phyloP scores from a whole-genome alignment of 2,329 filamentous ascomycete genomes.

The Stenocarpella maydis region DNA sequence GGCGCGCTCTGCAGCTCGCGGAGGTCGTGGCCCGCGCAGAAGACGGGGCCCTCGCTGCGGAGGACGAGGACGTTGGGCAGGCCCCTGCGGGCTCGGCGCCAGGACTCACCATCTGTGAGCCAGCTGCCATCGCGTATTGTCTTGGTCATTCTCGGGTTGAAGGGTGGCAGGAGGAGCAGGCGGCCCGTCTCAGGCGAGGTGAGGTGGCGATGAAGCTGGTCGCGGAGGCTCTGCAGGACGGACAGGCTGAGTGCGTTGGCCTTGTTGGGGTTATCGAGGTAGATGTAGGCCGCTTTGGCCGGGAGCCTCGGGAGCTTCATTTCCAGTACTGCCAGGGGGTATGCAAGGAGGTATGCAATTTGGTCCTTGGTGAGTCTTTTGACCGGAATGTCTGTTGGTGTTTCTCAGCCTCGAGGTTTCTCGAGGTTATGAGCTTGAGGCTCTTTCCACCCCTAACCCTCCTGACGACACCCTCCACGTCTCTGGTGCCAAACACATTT shows the following conservation, averaged over 20 bases:
- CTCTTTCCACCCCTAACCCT: background rate
- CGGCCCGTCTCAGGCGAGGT: constrained; percentile 38
- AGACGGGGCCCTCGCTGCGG: constrained; percentile 42
- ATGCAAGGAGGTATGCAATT: no score
- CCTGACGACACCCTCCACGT: background rate
- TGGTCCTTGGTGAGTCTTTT: background rate
- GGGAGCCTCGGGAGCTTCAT: constrained; percentile 40
- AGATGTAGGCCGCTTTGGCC: constrained; percentile 40
- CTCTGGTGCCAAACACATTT: background rate
- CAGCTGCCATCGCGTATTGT: constrained; percentile 35
- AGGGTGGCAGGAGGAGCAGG: constrained; percentile 42
- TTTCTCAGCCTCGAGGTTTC: background rate
- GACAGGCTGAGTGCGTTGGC: constrained; percentile 42
- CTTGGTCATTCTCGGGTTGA: constrained; percentile 38
- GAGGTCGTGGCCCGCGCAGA: constrained; percentile 46
- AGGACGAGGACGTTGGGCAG: constrained; percentile 46
- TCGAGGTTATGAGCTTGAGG: background rate
- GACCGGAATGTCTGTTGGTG: background rate
- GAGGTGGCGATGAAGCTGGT: constrained; percentile 40
- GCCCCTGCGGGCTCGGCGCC: constrained; percentile 37
- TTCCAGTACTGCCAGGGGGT: background rate
- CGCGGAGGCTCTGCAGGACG: constrained; percentile 39
- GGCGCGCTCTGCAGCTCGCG: constrained; percentile 38
- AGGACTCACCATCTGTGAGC: constrained; percentile 41
- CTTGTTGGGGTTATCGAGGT: constrained; percentile 38